Conservation (phyloP, 164 flowering plant genomes). For the Paratinospora sagittata region DNA sequence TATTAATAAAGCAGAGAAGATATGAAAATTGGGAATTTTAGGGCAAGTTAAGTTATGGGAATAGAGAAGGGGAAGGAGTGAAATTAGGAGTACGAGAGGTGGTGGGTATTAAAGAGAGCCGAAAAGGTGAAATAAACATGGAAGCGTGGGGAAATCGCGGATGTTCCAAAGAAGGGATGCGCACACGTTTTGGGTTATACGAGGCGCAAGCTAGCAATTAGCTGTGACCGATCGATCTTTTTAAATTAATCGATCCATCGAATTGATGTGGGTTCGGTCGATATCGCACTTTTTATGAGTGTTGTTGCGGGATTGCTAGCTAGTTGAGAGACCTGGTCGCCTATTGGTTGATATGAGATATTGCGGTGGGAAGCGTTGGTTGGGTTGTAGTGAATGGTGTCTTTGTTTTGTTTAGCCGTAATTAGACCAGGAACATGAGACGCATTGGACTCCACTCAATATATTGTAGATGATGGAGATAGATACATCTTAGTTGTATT, state of each 20-base stretch:
- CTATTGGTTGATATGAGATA: too few relatives aligned
- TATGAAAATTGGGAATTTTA: background rate
- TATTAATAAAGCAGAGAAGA: too few relatives aligned
- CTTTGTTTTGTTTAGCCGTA: too few relatives aligned
- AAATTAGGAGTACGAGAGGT: background rate
- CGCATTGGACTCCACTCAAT: too few relatives aligned
- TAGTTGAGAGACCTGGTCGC: too few relatives aligned
- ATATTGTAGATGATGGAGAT: too few relatives aligned
- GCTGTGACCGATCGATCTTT: constrained; percentile 9
- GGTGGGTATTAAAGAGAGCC: constrained; percentile 5
- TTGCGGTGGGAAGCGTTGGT: too few relatives aligned
- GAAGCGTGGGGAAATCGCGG: constrained; percentile 44
- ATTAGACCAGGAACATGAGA: too few relatives aligned
- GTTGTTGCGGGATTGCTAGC: background rate
- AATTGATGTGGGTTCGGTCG: background rate
- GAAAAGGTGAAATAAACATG: background rate
- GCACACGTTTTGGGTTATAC: constrained; percentile 31
- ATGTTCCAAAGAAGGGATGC: background rate
- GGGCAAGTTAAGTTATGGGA: background rate
- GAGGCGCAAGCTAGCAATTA: constrained; percentile 15
- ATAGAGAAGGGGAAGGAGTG: background rate
- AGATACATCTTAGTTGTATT: too few relatives aligned
- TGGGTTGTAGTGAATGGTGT: too few relatives aligned
- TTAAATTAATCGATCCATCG: background rate
- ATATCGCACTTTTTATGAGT: background rate